Base-by-base conservation (phyloP, 768 basidiomycete species). In the Amanita jacksonii region DNA sequence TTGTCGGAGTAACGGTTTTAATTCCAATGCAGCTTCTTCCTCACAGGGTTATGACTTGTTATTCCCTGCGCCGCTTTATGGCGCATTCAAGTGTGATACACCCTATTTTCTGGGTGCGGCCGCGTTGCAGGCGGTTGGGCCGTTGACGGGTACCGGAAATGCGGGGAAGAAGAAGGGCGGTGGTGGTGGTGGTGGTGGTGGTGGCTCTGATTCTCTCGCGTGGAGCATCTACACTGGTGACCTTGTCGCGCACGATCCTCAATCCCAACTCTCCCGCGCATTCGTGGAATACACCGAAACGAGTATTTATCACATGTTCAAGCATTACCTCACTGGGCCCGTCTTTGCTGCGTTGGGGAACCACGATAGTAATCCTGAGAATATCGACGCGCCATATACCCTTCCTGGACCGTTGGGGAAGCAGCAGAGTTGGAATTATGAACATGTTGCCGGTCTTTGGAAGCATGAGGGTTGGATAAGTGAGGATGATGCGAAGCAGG, bases 401-500 rank as follows among this genome's bases (percentile, higher is more conserved):
- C 60, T 85, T 1, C 75, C 72, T 20, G 77, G 72, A 3, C 49
- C 54, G 3, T 62, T 84, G 8, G 76, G 71, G 1, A 51, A 70
- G 3, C 79, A 85, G 57, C 85, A 78, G 56, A 76, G 73, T 61
- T 85, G 81, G 80, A 76, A 87, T 52, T 88, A 88, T 52, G 75
- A 85, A 47, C 84, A 86, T 51, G 66, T 88, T 41, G 72, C 85
- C 15, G 53, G 63, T 0, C 71, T 88, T 3, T 88, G 85, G 85
- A 55, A 78, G 51, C 71, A 81, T 46, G 74, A 87, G 52, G 55
- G 70, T 1, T 88, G 85, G 85, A 61, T 88, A 22, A 73, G 76
- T 7, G 63, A 72, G 39, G 64, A 71, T 8, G 74, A 74, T 5
- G 74, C 76, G 1, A 57, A 67, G 30, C 62, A 70, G 28, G 85